These are phyloP conservation scores for Penicillium subrubescens DNA, from an alignment of 495 filamentous ascomycete species.

Conservation along the genomic window DNA sequence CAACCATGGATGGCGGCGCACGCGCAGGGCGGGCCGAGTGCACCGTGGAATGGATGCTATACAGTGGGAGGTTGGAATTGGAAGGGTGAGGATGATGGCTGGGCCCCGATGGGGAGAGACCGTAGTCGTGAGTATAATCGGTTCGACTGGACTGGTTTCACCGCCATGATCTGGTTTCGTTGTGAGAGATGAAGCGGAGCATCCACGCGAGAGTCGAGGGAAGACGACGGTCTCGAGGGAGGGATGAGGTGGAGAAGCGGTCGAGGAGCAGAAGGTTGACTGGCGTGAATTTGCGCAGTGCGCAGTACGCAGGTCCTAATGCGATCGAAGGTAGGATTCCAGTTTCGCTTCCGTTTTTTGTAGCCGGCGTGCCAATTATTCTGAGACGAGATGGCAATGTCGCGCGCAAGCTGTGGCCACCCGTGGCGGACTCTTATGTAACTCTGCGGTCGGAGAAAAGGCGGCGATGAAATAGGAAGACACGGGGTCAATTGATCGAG, in stretches of 20 bases:
- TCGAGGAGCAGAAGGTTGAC: neutral
- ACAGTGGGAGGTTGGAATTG: neutral
- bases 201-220: conserved; percentile 17
- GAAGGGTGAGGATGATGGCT: neutral
- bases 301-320: neutral
- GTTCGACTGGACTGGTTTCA: conserved; percentile 11
- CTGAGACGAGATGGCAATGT: neutral
- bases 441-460: conserved; percentile 6
- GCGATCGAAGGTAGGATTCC: too few relatives aligned
- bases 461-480: neutral
- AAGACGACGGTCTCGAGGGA: conserved; percentile 2
- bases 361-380: neutral
- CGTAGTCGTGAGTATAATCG: conserved; percentile 11
- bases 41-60: neutral
- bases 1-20: conserved; percentile 9
- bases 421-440: conserved; percentile 15
- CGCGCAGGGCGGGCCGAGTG: neutral
- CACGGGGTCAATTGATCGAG: neutral
- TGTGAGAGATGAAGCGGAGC: neutral
- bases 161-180: conserved; percentile 19
- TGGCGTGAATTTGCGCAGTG: neutral
- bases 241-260: neutral
- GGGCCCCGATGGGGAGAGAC: conserved; percentile 11
- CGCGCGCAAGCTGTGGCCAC: conserved; percentile 7
- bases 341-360: neutral